Conservation (phyloP, 495 filamentous ascomycete genomes). For the Aspergillus indologenus region DNA sequence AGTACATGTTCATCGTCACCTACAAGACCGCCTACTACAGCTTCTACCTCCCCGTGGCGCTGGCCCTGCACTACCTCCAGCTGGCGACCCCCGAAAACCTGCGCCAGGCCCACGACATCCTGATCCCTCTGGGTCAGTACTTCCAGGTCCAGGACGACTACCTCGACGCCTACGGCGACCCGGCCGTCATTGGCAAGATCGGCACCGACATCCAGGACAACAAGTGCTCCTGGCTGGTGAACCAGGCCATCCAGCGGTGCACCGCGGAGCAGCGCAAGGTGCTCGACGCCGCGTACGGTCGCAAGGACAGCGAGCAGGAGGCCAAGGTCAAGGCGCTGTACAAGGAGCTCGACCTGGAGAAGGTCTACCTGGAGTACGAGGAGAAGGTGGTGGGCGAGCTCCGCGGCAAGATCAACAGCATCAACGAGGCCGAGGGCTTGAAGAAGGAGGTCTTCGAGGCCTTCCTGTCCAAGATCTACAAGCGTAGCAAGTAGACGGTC, state of each 20-base stretch:
- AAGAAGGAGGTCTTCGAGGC: slow-evolving; percentile 86
- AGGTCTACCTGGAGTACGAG: slow-evolving; percentile 83
- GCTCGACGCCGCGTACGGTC: slow-evolving; percentile 81
- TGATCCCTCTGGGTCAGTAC: slow-evolving; percentile 98
- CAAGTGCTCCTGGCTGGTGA: slow-evolving; percentile 97
- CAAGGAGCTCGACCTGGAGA: slow-evolving; percentile 76
- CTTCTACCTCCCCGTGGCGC: slow-evolving; percentile 96
- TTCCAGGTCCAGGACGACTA: slow-evolving; percentile 99
- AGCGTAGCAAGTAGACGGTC: slow-evolving; percentile 73
- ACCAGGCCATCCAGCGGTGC: slow-evolving; percentile 79
- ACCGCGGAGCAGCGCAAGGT: slow-evolving; percentile 77
- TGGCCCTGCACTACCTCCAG: slow-evolving; percentile 78
- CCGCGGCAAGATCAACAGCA: slow-evolving; percentile 64
- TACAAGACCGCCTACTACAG: slow-evolving; percentile 99
- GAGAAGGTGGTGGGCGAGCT: slow-evolving; percentile 76
- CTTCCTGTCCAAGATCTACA: slow-evolving; percentile 95
- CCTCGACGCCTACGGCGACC: slow-evolving; percentile 93
- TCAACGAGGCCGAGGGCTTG: slow-evolving; percentile 82
- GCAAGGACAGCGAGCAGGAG: slow-evolving; percentile 78
- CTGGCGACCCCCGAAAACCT: slow-evolving; percentile 82
- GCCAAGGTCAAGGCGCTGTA: slow-evolving; percentile 82
- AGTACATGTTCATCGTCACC: slow-evolving; percentile 97
- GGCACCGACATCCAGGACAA: slow-evolving; percentile 98
- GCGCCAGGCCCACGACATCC: slow-evolving; percentile 79
- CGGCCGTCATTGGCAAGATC: slow-evolving; percentile 95